phyloP scores from a whole-genome alignment of 2,329 filamentous ascomycete species.

The Hansfordia pulvinata region DNA sequence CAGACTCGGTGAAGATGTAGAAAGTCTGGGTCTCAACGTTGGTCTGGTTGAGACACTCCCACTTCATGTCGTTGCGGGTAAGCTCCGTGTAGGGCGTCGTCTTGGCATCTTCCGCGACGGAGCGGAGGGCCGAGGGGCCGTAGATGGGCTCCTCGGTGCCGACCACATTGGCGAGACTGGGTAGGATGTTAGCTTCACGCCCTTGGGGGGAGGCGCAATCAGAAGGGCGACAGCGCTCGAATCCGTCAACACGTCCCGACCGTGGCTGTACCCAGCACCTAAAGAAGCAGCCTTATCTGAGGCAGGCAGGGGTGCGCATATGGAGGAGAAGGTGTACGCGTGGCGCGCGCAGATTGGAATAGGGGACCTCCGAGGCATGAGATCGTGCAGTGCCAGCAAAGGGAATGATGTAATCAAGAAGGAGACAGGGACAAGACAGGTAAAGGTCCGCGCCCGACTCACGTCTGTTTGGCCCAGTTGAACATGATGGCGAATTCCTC shows the following conservation, averaged over 20 bases:
- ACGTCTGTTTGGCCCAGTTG: conserved; percentile 92
- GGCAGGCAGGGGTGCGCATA: conserved; percentile 6
- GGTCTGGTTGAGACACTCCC: conserved; percentile 69
- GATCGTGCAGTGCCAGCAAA: too few relatives aligned
- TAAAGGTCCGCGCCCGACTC: too few relatives aligned
- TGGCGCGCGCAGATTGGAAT: conserved; percentile 5
- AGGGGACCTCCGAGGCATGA: too few relatives aligned
- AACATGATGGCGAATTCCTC: conserved; percentile 51
- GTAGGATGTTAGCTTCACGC: too few relatives aligned
- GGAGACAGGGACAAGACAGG: too few relatives aligned
- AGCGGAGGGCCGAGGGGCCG: conserved; percentile 73
- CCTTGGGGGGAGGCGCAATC: too few relatives aligned
- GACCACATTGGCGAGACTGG: conserved; percentile 67
- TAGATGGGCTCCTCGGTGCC: conserved; percentile 96
- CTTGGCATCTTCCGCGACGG: conserved; percentile 70
- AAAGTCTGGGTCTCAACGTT: conserved; percentile 92
- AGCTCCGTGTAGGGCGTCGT: conserved; percentile 70
- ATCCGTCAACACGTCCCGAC: too few relatives aligned
- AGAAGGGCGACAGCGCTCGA: too few relatives aligned
- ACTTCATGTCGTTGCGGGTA: conserved; percentile 66
- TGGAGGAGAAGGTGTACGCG: conserved; percentile 8
- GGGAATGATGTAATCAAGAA: too few relatives aligned
- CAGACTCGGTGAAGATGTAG: conserved; percentile 72
- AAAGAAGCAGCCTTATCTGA: conserved; percentile 10
- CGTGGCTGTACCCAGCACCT: conserved; percentile 24